Base-by-base conservation (phyloP, 768 basidiomycete species). In the Tylopilus plumbeoviolaceoides region DNA sequence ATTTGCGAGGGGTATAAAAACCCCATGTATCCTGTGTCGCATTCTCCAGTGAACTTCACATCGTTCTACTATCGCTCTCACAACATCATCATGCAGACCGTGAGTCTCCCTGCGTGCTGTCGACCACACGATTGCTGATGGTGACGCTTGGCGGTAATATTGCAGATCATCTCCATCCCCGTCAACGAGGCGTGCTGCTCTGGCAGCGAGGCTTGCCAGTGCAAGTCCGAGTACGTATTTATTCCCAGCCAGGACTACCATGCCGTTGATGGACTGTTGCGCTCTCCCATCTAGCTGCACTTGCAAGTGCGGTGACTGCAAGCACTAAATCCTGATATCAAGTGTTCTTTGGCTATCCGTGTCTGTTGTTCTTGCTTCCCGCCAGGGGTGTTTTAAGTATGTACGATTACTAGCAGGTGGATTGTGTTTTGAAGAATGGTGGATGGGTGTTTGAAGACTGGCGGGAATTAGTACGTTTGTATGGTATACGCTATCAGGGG, bases 101-200 rank as follows among this genome's bases (percentile, higher is more conserved):
- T 64, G 47, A 51, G 62, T 45, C 12, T 15, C 11, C 11, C 10
- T 23, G 4, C 31, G 18, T 8, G 38, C 20, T 41, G 12, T 39
- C 11, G 31, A 35, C 4, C 23, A 43, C 31, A 7, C 5, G 45
- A 28, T 39, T 27, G 30, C 42, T 59, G 48, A 50, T 45, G 21
- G 12, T 5, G 11, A 33, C 11, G 31, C 31, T 33, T 33, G 23
- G 18, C 17, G 41, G 7, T 8, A 10, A 7, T 36, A 10, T 23
- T 43, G 39, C 39, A 63, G 62, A 28, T 52, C 46, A 48, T 21
- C 48, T 36, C 59, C 15, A 43, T 51, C 48, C 62, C 46, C 18
- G 57, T 62, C 8, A 56, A 63, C 53, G 45, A 64, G 39, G 55
- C 62, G 31, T 63, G 62, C 59, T 64, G 62, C 50, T 43, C 46